Evolutionary conservation across 2,329 filamentous ascomycete genomes (phyloP), one percentile per base, ranked within the genome.

Genomic region (Graphilbum fragrans): DNA sequence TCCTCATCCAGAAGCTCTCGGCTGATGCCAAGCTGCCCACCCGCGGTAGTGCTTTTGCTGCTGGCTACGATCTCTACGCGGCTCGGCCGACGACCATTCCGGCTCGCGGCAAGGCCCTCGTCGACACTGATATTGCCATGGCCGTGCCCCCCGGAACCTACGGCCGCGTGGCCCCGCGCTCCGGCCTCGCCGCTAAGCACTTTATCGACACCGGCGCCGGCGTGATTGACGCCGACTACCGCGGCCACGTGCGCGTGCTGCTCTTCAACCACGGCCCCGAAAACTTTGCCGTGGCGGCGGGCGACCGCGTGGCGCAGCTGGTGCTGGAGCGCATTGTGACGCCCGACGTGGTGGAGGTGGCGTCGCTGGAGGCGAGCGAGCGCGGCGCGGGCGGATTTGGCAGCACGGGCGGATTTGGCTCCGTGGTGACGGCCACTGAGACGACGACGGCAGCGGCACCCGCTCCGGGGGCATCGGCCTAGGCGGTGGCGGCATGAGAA

Each of bases 151-250:
- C 77, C 5, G 87, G 86, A 40, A 95, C 88, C 12, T 96, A 96
- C 58, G 90, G 90, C 50, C 82, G 88, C 44, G 78, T 94, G 42
- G 88, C 88, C 3, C 88, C 88, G 10, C 83, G 88, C 49, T 92
- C 85, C n/a, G 87, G 87, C 37, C 80, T 94, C 29, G 90, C 90
- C 3, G 72, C 80, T 46, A 98, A 98, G 68, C 79, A 96, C 66
- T 92, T 88, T 64, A 96, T 98, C 59, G 87, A 95, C 61, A 92
- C 85, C 0, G 87, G 93, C 47, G 92, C 92, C 0, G 92, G 92
- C 41, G 92, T 98, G 49, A 96, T 98, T 53, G 92, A 98, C 61
- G 88, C 90, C 27, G 92, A 98, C 63, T 98, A 98, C 68, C 77
- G 92, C 29, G 92, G 92, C 18, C 84, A 84, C 51, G 82, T 98